A percentile compares a stretch with the other conserved stretches of the same genome.
Conservation (phyloP, 345 rosid species). For the Salix brachista region DNA sequence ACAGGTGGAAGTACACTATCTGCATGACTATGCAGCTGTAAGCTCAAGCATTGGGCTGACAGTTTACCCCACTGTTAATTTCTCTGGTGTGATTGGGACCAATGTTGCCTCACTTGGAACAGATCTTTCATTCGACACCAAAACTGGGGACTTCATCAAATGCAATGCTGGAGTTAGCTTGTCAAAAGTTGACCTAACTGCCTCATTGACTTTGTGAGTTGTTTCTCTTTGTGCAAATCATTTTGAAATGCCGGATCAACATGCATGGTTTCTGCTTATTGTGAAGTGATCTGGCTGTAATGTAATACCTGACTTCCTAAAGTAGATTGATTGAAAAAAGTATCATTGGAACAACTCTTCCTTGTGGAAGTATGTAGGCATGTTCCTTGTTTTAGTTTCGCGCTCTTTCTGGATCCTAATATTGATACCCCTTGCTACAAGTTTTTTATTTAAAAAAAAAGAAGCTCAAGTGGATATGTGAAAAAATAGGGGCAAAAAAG, state of each 20-base stretch:
- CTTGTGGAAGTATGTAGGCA: too few relatives aligned
- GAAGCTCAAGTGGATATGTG: too few relatives aligned
- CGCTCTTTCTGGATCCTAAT: background rate
- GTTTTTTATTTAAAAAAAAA: too few relatives aligned
- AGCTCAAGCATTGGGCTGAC: slow-evolving; percentile 80
- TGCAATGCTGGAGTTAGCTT: slow-evolving; percentile 73
- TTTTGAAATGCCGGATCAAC: background rate
- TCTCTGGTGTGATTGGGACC: slow-evolving; percentile 74
- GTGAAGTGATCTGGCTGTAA: background rate
- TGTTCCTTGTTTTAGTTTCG: background rate
- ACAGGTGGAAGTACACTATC: slow-evolving; percentile 82
- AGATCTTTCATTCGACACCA: slow-evolving; percentile 75
- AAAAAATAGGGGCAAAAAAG: too few relatives aligned
- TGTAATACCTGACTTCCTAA: too few relatives aligned
- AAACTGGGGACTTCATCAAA: slow-evolving; percentile 69
- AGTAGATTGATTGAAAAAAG: too few relatives aligned
- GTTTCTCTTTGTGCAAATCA: background rate
- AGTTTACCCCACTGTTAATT: slow-evolving; percentile 68
- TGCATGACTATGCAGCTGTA: slow-evolving; percentile 79
- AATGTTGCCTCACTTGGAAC: slow-evolving; percentile 60
- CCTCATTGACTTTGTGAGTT: slow-evolving; percentile 66
- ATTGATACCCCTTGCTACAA: too few relatives aligned
- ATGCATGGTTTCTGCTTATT: background rate
- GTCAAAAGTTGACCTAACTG: slow-evolving; percentile 62
- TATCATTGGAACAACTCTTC: too few relatives aligned